Conservation (phyloP, 306 rosid genomes). For the Dalbergia oliveri region DNA sequence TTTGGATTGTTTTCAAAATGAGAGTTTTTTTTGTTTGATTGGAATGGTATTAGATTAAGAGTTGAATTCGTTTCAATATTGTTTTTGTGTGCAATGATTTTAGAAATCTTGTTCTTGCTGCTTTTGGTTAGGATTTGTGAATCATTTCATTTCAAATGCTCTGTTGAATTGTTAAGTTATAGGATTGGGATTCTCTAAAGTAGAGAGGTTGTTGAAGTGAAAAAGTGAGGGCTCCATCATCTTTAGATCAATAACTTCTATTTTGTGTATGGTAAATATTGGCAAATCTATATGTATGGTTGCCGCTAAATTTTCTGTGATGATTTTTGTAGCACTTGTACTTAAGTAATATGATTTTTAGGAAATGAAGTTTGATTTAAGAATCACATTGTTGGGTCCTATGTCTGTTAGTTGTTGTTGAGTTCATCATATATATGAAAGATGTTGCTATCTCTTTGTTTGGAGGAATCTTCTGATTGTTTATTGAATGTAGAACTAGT, state of each 20-base stretch:
- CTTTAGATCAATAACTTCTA: too few species aligned
- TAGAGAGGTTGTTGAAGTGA: too few species aligned
- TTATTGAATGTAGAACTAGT: slow-evolving; percentile 13
- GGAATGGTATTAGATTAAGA: slow-evolving; percentile 8
- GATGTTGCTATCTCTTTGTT: slow-evolving; percentile 9
- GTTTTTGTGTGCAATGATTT: background rate
- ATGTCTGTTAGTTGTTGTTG: background rate
- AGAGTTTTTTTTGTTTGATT: background rate
- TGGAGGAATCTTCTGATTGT: slow-evolving; percentile 27
- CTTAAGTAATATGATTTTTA: background rate
- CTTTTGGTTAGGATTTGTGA: slow-evolving; percentile 1
- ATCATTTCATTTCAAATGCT: slow-evolving; percentile 19
- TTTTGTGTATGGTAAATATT: background rate
- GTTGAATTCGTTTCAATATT: slow-evolving; percentile 7
- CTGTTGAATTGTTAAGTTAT: background rate
- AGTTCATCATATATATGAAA: background rate
- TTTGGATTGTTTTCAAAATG: background rate
- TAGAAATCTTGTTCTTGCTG: slow-evolving; percentile 11
- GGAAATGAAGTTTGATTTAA: background rate
- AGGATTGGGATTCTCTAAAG: too few species aligned
- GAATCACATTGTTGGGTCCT: slow-evolving; percentile 4
- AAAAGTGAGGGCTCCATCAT: too few species aligned
- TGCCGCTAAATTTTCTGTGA: too few species aligned
- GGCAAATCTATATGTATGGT: slow-evolving; percentile 2
- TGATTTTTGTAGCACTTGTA: too few species aligned